Conservation (phyloP, 805 yeast genomes). For the Babjeviella inositovora region DNA sequence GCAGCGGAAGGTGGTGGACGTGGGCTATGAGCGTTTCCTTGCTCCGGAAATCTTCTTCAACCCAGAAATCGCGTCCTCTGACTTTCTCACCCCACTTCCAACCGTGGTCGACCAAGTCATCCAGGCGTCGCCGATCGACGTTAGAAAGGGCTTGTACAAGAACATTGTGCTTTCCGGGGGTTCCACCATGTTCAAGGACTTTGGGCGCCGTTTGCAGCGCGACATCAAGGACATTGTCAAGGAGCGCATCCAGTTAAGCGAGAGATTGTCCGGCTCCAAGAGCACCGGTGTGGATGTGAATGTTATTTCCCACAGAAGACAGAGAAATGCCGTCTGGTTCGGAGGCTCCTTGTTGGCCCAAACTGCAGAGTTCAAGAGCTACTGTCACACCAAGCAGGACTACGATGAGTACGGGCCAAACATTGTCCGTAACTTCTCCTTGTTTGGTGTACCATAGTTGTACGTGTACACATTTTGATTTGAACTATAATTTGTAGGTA, state of each 20-base stretch:
- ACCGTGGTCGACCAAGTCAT: conserved; percentile 91
- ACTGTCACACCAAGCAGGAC: conserved; percentile 93
- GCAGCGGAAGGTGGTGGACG: conserved; percentile 63
- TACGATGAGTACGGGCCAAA: conserved; percentile 97
- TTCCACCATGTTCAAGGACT: conserved; percentile 96
- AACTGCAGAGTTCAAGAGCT: conserved; percentile 90
- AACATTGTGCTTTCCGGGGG: conserved; percentile 96
- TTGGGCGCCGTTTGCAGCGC: conserved; percentile 93
- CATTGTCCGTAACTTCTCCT: conserved; percentile 91
- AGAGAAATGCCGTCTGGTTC: conserved; percentile 98
- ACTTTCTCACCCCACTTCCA: conserved; percentile 91
- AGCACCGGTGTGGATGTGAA: conserved; percentile 94
- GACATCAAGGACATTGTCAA: conserved; percentile 80
- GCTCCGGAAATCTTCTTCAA: conserved; percentile 99
- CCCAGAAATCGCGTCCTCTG: conserved; percentile 93
- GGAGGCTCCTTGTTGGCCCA: conserved; percentile 96
- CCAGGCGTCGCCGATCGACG: conserved; percentile 93
- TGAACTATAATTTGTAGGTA: too few relatives aligned
- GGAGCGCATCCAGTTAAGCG: conserved; percentile 74
- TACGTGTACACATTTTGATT: too few relatives aligned
- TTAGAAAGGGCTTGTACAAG: conserved; percentile 88
- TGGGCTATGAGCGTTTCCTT: conserved; percentile 92
- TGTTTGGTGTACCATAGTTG: conserved; percentile 85
- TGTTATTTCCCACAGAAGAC: conserved; percentile 93
- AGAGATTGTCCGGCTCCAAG: conserved; percentile 54